Conservation (phyloP, 768 basidiomycete genomes). For the Leccinum rimulosum region DNA sequence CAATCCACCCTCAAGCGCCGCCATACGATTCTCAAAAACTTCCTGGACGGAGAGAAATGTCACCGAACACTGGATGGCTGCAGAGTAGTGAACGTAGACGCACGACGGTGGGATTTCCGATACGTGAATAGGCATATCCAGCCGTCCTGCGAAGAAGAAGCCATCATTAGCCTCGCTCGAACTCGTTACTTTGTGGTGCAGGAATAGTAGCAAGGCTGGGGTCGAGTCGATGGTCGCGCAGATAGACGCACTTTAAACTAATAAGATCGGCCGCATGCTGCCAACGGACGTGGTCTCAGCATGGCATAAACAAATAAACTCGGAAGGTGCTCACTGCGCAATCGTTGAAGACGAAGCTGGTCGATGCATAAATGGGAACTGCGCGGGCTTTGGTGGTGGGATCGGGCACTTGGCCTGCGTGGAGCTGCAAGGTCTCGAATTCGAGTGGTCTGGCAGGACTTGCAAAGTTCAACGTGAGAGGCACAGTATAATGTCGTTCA, state of each 20-base stretch:
- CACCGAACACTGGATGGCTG: not conserved
- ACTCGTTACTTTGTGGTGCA: not conserved
- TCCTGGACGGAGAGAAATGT: constrained; percentile 35
- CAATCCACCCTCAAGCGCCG: constrained; percentile 60
- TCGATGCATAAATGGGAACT: constrained; percentile 59
- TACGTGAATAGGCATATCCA: constrained; percentile 55
- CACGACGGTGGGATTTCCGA: constrained; percentile 56
- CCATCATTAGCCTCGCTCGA: not conserved
- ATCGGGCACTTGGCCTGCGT: constrained; percentile 56
- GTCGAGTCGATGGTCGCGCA: not conserved
- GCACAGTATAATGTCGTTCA: too few species aligned
- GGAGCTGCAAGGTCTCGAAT: constrained; percentile 63
- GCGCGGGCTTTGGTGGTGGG: constrained; percentile 57
- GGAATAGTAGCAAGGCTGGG: not conserved
- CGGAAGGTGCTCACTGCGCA: constrained; percentile 36
- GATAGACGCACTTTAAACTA: constrained; percentile 35
- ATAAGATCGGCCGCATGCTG: constrained; percentile 58
- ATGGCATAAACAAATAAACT: not conserved
- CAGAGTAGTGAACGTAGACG: constrained; percentile 16
- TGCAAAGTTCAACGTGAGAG: too few species aligned
- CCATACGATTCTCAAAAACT: constrained; percentile 63
- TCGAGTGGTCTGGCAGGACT: constrained; percentile 37
- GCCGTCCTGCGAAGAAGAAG: constrained; percentile 26
- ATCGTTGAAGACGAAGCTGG: constrained; percentile 57
- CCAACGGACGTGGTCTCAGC: not conserved